Evolutionary conservation across 371 early-diverging fungal species (phyloP).

Genomic region (Rhizopus arrhizus): DNA sequence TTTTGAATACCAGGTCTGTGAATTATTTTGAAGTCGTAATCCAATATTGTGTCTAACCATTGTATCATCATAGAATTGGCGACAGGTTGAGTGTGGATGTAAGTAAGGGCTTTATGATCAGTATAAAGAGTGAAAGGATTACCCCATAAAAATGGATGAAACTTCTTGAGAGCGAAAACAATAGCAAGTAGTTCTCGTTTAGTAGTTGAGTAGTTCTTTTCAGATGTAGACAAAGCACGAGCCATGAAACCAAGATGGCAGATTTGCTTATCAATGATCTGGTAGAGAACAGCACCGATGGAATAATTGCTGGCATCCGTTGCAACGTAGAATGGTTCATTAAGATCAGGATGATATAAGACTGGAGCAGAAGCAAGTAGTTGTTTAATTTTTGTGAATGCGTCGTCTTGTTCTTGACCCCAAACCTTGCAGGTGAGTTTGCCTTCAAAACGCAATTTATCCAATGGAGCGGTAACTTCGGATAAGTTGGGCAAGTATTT

Average conservation of each 20-base stretch:
- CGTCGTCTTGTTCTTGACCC: too few relatives aligned
- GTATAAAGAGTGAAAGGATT: constrained; percentile 14
- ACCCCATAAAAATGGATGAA: constrained; percentile 30
- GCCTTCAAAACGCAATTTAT: too few relatives aligned
- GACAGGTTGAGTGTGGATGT: constrained; percentile 14
- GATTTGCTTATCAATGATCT: background rate
- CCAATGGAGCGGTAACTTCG: too few relatives aligned
- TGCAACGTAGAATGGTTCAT: too few relatives aligned
- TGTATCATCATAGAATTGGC: constrained; percentile 12
- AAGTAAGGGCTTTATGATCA: constrained; percentile 21
- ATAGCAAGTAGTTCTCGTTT: constrained; percentile 10
- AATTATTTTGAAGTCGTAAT: constrained; percentile 14
- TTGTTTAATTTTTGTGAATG: too few relatives aligned
- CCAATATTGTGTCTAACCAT: constrained; percentile 23
- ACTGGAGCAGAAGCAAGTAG: too few relatives aligned
- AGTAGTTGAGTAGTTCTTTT: constrained; percentile 1
- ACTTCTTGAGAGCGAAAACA: constrained; percentile 19
- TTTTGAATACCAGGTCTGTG: constrained; percentile 28
- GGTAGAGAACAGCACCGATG: background rate
- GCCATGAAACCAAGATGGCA: background rate
- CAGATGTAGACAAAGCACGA: background rate
- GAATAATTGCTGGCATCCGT: background rate
- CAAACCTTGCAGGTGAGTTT: too few relatives aligned
- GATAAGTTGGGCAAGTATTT: too few relatives aligned
- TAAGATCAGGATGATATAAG: too few relatives aligned